phyloP scores from a whole-genome alignment of 2,329 filamentous ascomycete genomes.

The Pseudocercospora musae region DNA sequence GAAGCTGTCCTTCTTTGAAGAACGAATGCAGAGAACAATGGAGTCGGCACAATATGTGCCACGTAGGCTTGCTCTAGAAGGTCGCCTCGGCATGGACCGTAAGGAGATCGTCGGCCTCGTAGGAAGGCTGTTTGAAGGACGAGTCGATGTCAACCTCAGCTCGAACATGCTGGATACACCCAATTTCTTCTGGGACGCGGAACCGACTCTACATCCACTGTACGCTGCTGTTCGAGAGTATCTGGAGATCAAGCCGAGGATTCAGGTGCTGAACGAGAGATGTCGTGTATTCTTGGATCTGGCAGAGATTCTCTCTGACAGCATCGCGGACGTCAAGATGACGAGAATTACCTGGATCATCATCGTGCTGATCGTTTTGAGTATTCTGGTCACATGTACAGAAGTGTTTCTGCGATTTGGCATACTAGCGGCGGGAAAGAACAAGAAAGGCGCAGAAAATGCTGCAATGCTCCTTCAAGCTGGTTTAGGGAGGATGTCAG shows the following conservation, averaged over 20 bases:
- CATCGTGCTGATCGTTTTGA: conserved; percentile 86
- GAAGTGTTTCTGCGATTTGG: conserved; percentile 86
- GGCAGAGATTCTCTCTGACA: conserved; percentile 89
- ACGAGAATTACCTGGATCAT: conserved; percentile 97
- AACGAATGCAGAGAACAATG: conserved; percentile 94
- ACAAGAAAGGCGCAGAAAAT: conserved; percentile 12
- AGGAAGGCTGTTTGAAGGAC: conserved; percentile 83
- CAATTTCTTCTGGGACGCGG: conserved; percentile 97
- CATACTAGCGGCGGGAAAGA: conserved; percentile 52
- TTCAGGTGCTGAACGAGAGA: conserved; percentile 94
- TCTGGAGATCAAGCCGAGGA: conserved; percentile 92
- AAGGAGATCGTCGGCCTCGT: conserved; percentile 91
- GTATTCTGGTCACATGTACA: conserved; percentile 83
- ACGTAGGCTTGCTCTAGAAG: conserved; percentile 81
- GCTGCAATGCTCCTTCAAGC: conserved; percentile 9
- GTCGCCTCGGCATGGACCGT: conserved; percentile 84
- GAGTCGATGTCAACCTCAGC: conserved; percentile 98
- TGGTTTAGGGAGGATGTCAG: not conserved
- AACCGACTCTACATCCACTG: conserved; percentile 89
- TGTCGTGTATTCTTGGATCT: conserved; percentile 95
- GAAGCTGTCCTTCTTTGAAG: conserved; percentile 93
- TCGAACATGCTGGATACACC: conserved; percentile 95
- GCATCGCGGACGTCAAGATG: conserved; percentile 91
- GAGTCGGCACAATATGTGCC: conserved; percentile 87
- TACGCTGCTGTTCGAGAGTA: conserved; percentile 95